Conservation (phyloP, 805 yeast genomes). For the Kodamaea lidongshanica region DNA sequence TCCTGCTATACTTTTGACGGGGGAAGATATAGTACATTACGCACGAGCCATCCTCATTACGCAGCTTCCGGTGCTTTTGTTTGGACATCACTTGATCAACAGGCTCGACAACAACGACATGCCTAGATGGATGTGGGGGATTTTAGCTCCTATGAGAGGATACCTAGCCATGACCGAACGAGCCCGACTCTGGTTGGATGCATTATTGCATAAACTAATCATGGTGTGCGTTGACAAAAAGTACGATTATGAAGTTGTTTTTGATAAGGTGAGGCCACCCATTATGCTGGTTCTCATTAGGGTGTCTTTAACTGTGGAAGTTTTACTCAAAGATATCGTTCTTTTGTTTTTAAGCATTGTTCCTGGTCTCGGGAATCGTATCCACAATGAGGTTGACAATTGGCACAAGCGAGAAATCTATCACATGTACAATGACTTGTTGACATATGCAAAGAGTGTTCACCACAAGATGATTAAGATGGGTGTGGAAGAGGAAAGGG, state of each 20-base stretch:
- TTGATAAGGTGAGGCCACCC: slow-evolving; percentile 1
- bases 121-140: neutral
- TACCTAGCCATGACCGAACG: too few relatives aligned
- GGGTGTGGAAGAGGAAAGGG: neutral
- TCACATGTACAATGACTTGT: slow-evolving; percentile 1
- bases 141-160: neutral
- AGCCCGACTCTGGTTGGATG: too few relatives aligned
- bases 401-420: slow-evolving; percentile 1
- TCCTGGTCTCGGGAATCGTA: neutral
- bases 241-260: slow-evolving; percentile 2
- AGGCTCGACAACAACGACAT: neutral
- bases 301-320: too few relatives aligned
- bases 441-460: neutral
- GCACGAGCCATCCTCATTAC: neutral
- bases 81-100: neutral
- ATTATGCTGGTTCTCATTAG: neutral
- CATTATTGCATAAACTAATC: neutral
- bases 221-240: slow-evolving; percentile 2
- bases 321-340: slow-evolving; percentile 2
- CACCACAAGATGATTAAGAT: neutral
- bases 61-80: slow-evolving; percentile 3
- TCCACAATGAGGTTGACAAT: neutral
- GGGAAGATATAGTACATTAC: neutral
- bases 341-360: slow-evolving; percentile 1
- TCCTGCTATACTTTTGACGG: neutral